These are phyloP conservation scores for Quillaja saponaria DNA, from an alignment of 306 rosid genomes.

Conservation along the genomic window DNA sequence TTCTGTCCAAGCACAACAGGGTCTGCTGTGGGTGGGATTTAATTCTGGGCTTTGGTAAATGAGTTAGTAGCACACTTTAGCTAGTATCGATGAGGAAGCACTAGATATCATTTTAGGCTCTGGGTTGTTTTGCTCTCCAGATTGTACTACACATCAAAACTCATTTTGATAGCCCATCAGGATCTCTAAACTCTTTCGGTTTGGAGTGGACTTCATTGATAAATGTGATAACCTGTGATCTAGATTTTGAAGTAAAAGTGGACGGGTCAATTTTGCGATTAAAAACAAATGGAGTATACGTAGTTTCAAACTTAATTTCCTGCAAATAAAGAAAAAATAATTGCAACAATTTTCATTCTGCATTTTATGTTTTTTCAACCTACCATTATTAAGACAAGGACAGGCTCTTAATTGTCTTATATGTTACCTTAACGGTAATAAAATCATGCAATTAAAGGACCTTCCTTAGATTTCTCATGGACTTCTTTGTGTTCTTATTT, in stretches of 20 bases:
- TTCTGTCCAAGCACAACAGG: background rate
- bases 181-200: no score
- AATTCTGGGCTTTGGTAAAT: background rate
- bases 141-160: no score
- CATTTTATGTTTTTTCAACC: slow-evolving; percentile 18
- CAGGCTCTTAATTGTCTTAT: background rate
- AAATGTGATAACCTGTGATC: background rate
- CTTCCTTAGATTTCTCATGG: background rate
- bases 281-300: no score
- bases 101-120: no score
- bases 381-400: no score
- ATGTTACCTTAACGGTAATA: slow-evolving; percentile 1
- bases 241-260: slow-evolving; percentile 2
- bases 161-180: no score
- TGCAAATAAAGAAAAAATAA: background rate
- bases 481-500: background rate
- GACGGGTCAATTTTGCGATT: no score
- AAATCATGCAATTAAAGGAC: slow-evolving; percentile 5
- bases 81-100: background rate
- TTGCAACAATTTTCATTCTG: background rate
- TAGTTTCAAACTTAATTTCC: no score
- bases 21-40: background rate
- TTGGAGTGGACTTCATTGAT: no score
- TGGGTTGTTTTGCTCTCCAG: no score
- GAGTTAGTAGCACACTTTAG: background rate